Percentiles rank a stretch among this genome's conserved stretches.
These are phyloP conservation scores for Nemania serpens DNA, from an alignment of 2,329 filamentous ascomycete species.

Conservation along the genomic window DNA sequence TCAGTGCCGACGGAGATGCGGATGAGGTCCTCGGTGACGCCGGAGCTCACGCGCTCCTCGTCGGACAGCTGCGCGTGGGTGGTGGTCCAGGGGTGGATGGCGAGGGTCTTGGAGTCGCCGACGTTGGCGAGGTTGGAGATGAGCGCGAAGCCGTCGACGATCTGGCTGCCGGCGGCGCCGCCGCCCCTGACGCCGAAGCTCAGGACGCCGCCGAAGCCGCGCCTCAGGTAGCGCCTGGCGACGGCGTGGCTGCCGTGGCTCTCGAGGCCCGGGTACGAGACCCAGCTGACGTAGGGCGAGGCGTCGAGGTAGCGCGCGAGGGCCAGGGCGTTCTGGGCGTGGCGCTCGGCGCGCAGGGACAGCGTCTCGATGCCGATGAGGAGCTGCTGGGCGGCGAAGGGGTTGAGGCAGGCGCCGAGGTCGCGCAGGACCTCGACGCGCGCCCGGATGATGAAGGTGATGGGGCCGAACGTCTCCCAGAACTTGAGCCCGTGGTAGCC, in stretches of 20 bases:
- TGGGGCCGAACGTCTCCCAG: constrained; percentile 85
- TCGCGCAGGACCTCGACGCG: constrained; percentile 91
- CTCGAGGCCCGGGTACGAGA: constrained; percentile 87
- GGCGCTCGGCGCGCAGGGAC: constrained; percentile 81
- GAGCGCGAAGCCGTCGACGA: constrained; percentile 93
- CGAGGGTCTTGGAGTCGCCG: constrained; percentile 91
- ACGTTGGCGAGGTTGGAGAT: constrained; percentile 97
- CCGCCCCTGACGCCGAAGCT: constrained; percentile 94
- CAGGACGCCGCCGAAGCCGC: constrained; percentile 87
- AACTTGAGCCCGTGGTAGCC: constrained; percentile 95
- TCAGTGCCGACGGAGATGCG: constrained; percentile 95
- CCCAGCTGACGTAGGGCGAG: constrained; percentile 86
- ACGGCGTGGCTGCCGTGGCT: constrained; percentile 78
- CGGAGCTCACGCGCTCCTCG: constrained; percentile 78
- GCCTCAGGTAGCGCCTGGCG: constrained; percentile 84
- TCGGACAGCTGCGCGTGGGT: constrained; percentile 89
- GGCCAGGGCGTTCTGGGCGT: constrained; percentile 80
- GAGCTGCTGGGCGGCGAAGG: constrained; percentile 91
- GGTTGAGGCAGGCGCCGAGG: constrained; percentile 79
- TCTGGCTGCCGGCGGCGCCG: constrained; percentile 77
- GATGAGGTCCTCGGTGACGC: constrained; percentile 88
- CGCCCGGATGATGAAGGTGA: constrained; percentile 82
- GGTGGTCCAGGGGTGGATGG: constrained; percentile 93
- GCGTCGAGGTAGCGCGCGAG: constrained; percentile 83
- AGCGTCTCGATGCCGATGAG: constrained; percentile 89